phyloP scores from a whole-genome alignment of 2,329 filamentous ascomycete genomes.

The Sordariomycetes sp. region DNA sequence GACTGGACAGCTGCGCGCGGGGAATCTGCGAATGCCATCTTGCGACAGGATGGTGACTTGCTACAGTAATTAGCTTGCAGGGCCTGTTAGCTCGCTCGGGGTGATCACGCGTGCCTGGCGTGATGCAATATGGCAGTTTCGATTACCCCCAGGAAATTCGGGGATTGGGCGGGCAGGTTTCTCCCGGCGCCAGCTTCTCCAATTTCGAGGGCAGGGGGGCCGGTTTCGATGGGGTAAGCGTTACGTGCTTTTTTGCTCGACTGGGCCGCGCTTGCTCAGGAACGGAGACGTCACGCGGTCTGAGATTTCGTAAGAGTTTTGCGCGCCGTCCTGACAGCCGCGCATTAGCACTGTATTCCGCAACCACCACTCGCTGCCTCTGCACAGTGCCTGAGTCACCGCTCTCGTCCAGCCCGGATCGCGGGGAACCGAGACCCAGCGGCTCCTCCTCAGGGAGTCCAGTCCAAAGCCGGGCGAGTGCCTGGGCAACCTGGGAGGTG shows the following conservation, averaged over 20 bases:
- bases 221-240: slow-evolving; percentile 7
- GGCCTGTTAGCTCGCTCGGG: background rate
- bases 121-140: slow-evolving; percentile 7
- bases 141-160: slow-evolving; percentile 6
- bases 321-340: background rate
- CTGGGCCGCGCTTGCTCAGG: background rate
- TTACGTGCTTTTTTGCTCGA: slow-evolving; percentile 4
- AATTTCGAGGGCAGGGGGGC: background rate
- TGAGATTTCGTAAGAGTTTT: slow-evolving; percentile 3
- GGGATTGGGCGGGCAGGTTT: slow-evolving; percentile 2
- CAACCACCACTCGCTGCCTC: background rate
- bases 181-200: background rate
- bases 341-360: background rate
- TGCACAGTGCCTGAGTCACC: background rate
- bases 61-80: background rate
- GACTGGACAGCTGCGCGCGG: background rate
- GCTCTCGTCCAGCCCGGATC: background rate
- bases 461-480: background rate
- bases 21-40: background rate
- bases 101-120: background rate
- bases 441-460: background rate
- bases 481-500: background rate
- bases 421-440: no score
- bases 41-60: background rate
- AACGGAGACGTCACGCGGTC: no score